Percentiles rank a stretch among this genome's conserved stretches.
Evolutionary conservation across 202 grass and related monocot species (phyloP).

Genomic region (Cymbopogon flexuosus): DNA sequence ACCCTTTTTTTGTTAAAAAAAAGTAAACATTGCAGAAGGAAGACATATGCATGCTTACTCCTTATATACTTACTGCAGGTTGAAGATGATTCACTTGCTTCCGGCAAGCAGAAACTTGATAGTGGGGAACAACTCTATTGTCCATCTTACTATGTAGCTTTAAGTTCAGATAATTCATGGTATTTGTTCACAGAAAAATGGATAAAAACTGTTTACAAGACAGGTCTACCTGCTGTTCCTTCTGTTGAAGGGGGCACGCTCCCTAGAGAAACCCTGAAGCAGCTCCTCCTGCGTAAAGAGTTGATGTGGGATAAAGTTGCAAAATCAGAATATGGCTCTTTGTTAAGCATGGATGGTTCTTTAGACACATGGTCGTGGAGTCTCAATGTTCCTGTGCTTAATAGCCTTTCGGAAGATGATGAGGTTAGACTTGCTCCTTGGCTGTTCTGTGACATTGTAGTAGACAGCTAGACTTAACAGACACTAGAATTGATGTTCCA

Average conservation of each 20-base stretch:
- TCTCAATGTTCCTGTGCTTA: constrained; percentile 90
- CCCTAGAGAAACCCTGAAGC: constrained; percentile 72
- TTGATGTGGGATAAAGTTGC: constrained; percentile 76
- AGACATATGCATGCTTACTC: constrained; percentile 20
- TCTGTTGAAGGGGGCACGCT: constrained; percentile 59
- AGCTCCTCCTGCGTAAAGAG: constrained; percentile 71
- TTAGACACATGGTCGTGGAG: constrained; percentile 99
- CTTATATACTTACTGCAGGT: constrained; percentile 44
- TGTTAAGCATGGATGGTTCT: constrained; percentile 84
- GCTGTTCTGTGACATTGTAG: not conserved
- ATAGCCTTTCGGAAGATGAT: constrained; percentile 85
- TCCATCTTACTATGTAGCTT: constrained; percentile 71
- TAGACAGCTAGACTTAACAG: constrained; percentile 7
- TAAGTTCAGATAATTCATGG: constrained; percentile 99
- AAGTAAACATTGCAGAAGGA: not conserved
- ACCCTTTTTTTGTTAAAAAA: not conserved
- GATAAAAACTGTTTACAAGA: constrained; percentile 79
- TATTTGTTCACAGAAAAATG: constrained; percentile 98
- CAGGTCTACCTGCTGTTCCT: constrained; percentile 60
- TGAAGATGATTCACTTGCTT: constrained; percentile 36
- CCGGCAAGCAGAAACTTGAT: constrained; percentile 43
- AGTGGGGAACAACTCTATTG: constrained; percentile 30
- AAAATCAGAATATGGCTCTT: constrained; percentile 84
- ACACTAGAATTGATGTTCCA: constrained; percentile 5
- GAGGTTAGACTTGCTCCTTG: constrained; percentile 47